Conservation (phyloP, 2,329 filamentous ascomycete genomes). For the Diaporthe vaccinii region DNA sequence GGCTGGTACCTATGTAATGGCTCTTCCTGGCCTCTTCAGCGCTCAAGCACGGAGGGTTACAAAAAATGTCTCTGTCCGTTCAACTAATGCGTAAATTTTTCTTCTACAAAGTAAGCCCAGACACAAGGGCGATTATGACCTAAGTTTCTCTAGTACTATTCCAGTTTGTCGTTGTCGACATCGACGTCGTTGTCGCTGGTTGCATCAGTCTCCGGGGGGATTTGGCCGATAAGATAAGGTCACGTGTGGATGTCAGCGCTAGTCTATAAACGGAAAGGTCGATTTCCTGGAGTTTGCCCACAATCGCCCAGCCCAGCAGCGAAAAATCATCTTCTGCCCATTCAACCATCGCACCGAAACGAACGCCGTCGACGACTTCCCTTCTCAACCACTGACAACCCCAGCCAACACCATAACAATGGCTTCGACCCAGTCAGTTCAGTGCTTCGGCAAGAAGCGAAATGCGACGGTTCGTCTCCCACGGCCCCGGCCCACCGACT, state of each 20-base stretch:
- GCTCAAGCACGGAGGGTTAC: neutral
- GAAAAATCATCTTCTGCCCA: slow-evolving; percentile 39
- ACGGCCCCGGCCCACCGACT: slow-evolving; percentile 21
- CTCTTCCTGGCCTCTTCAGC: neutral
- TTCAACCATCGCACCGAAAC: slow-evolving; percentile 26
- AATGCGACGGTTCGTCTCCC: slow-evolving; percentile 73
- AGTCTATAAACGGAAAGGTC: slow-evolving; percentile 15
- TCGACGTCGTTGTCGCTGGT: slow-evolving; percentile 6
- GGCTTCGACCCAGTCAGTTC: slow-evolving; percentile 84
- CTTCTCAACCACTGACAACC: slow-evolving; percentile 35
- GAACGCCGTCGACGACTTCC: slow-evolving; percentile 33
- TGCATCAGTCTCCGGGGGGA: neutral
- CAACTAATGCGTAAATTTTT: neutral
- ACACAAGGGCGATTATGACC: neutral
- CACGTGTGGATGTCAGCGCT: slow-evolving; percentile 23
- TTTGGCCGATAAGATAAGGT: slow-evolving; percentile 36
- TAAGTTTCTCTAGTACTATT: neutral
- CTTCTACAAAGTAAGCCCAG: neutral
- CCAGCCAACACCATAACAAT: slow-evolving; percentile 66
- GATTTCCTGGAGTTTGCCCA: slow-evolving; percentile 21
- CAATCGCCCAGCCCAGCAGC: slow-evolving; percentile 32
- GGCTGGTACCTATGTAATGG: neutral
- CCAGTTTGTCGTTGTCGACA: neutral
- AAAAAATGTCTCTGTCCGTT: neutral
- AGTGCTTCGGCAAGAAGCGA: slow-evolving; percentile 99